Evolutionary conservation across 1,284 basidiomycete genomes (phyloP), one percentile per base, ranked within the genome.

Genomic region (Agaricales sp.): DNA sequence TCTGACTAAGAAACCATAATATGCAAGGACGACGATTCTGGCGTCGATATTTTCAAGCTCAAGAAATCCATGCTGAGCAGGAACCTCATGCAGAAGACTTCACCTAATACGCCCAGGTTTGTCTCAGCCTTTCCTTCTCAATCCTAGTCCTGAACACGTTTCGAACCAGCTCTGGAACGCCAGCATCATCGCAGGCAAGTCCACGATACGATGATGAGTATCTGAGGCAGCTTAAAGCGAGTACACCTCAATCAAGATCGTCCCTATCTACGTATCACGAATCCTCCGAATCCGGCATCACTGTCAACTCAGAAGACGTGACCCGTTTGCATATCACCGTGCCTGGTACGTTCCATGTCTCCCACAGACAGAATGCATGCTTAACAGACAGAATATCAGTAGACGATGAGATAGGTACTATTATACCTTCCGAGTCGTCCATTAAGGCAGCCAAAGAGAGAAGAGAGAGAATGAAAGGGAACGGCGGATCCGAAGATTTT

Each of bases 161-260:
- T 35, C n/a, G n/a, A 35, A 8, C 8, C 30, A 35, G 30, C 30
- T 11, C 30, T n/a, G 30, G 30, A 35, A 35, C 30, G 30, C 8
- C n/a, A 35, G 30, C 8, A 8, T 35, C 48, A 59, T 60, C 20
- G 11, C 30, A 35, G 30, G 8, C 30, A 35, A 35, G 71, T 2
- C 81, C 83, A 0, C 70, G 71, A 12, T 96, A 96, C 61, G 83
- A 86, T 52, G 71, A 78, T 22, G 84, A 82, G 48, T 84, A 92
- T 62, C 74, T 95, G 13, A 77, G 82, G 18, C 77, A 93, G 59
- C 75, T 95, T 39, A 93, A 89, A 68, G 88, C 89, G 1, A 82
- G 74, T 51, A 93, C 90, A 0, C 81, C 80, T 2, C 72, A 74
- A 1, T 66, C 78, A 14, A 74, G 82, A 47, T 78, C 68, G 16